Percentiles rank a stretch among this genome's conserved stretches.
These are phyloP conservation scores for Aspergillus eucalypticola DNA, from an alignment of 2,329 filamentous ascomycete species.

Conservation along the genomic window DNA sequence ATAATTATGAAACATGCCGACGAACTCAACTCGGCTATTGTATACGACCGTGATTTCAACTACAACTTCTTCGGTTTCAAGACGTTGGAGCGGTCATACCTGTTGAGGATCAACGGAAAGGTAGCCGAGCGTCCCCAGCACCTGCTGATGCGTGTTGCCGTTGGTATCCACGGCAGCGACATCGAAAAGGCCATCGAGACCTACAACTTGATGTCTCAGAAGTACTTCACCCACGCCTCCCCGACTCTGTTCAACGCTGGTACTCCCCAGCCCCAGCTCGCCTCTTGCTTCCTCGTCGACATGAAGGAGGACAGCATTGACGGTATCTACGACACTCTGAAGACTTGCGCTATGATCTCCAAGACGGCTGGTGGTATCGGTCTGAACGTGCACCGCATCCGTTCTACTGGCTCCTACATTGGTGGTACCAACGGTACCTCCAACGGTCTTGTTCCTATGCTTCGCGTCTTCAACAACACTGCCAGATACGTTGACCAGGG, in stretches of 20 bases:
- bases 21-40: slow-evolving; percentile 96
- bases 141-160: slow-evolving; percentile 99
- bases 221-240: slow-evolving; percentile 97
- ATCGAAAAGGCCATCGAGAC: slow-evolving; percentile 95
- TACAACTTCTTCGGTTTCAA: slow-evolving; percentile 99
- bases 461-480: slow-evolving; percentile 99
- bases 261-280: slow-evolving; percentile 89
- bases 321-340: slow-evolving; percentile 97
- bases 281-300: slow-evolving; percentile 97
- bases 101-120: slow-evolving; percentile 92
- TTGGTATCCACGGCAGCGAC: slow-evolving; percentile 93
- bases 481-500: slow-evolving; percentile 98
- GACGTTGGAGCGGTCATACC: slow-evolving; percentile 95
- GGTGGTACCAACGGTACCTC: slow-evolving; percentile 97
- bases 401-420: slow-evolving; percentile 97
- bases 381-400: slow-evolving; percentile 93
- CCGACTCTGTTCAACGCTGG: slow-evolving; percentile 98
- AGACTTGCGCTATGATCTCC: slow-evolving; percentile 99
- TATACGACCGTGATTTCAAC: slow-evolving; percentile 99
- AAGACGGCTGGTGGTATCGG: slow-evolving; percentile 99
- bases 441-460: slow-evolving; percentile 96
- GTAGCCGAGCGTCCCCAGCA: slow-evolving; percentile 97
- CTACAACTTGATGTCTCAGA: slow-evolving; percentile 98
- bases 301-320: slow-evolving; percentile 99
- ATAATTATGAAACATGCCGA: slow-evolving; percentile 94